Base-by-base conservation (phyloP, 2,329 filamentous ascomycete species). In the Cyphellophora attinorum region DNA sequence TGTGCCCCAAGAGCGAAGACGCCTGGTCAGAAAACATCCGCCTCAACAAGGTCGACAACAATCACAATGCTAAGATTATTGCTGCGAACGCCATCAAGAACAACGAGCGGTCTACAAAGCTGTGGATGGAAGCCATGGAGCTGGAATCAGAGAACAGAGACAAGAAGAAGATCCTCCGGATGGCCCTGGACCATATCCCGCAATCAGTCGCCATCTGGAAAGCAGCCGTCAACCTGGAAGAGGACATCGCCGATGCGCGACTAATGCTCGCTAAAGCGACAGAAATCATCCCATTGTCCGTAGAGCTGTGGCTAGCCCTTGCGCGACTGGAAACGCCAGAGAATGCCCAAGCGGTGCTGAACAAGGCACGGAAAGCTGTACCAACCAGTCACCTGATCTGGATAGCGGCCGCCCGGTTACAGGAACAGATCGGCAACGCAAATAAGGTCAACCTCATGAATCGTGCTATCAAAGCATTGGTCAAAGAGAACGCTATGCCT, bases 181-280 rank as follows among this genome's bases (percentile, higher is more conserved):
- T 93, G 53, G 93, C 91, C 0, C 69, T 98, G 29, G 85, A 96
- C 50, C 81, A 94, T 51, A 83, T 95, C 27, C 88, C 88, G 1
- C 85, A 94, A 52, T 96, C 89, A 0, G 91, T 96, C 31, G 81
- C 84, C 27, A 72, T 98, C n/a, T 98, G 91, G 91, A 98, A 96
- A 56, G 86, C 93, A 55, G 81, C 89, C 4, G 89, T 98, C 43
- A 96, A 96, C 49, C 65, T 96, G 36, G 91, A 96, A 53, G 89
- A 95, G 51, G 81, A 94, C 48, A 75, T 82, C 0, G 81, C 80
- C 18, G 86, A 95, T 62, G 93, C 93, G 4, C 79, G 80, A 42
- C 67, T 98, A 37, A 70, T 98, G 35, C 74, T 98, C 30, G 88
- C 86, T 31, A 95, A 95, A 61, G 93, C 93, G 1, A 93, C 88